Base-by-base conservation (phyloP, 2,329 filamentous ascomycete species). In the Exophiala spinifera region DNA sequence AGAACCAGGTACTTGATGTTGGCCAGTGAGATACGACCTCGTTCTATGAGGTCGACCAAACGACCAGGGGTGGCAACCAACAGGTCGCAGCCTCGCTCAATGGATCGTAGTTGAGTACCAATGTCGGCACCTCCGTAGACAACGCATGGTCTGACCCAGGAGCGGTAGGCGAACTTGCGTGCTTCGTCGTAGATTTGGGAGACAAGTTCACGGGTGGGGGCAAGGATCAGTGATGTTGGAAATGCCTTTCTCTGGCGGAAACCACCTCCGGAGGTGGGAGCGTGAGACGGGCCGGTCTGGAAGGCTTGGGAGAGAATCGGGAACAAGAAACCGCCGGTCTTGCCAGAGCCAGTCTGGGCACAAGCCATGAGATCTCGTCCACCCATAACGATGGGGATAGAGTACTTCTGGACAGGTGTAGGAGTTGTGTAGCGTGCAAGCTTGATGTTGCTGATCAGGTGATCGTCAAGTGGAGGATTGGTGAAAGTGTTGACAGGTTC, bases 1-100 rank as follows among this genome's bases (percentile, higher is more conserved):
- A 99, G 89, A 66, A 99, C 90, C 60, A 99, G 84, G 73, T 99
- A 99, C 81, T 96, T 97, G 83, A 99, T 99, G 82, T 96, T 96
- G 75, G 86, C 84, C 52, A 99, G 86, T 42, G 94, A 97, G 73
- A 99, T 97, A 70, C 92, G 90, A 69, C 94, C 94, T 81, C 94
- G 90, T 82, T 97, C 94, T 70, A 99, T 95, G 76, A 99, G 81
- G 74, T 99, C 94, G 69, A 97, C 91, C 64, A 99, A 83, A 85
- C 94, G 89, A 76, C 94, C 94, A 52, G 94, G 94, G 50, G 94
- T 99, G 64, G 94, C 94, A 70, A 99, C 94, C 60, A 99, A 84
- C 57, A 99, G 82, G 81, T 99, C 94, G 68, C 94, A 99, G 59
- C 94, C 94, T 67, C 86, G 91, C 81, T 99, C 94, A 64, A 99